Evolutionary conservation across 2,329 filamentous ascomycete genomes (phyloP), one percentile per base, ranked within the genome.

Genomic region (Ascochyta viciae-villosae): DNA sequence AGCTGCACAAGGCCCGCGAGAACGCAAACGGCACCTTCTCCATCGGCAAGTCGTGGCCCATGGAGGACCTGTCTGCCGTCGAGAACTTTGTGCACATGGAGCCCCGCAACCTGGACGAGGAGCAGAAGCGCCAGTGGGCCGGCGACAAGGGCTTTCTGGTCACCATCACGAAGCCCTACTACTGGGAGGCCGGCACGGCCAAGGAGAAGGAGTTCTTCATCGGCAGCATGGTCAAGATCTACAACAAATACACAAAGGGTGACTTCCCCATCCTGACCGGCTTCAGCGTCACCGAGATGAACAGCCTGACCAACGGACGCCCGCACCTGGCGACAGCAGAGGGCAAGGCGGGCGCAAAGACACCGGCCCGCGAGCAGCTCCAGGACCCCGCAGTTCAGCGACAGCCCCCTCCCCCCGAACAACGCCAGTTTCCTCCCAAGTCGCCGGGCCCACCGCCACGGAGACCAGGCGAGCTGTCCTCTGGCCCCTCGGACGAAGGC

Each of bases 161-260:
- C 46, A 95, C 89, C 1, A 85, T 99, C 26, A 89, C 90, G 24
- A 99, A 99, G 76, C 90, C 92, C 0, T 99, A 99, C 77, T 99
- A 95, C 76, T 99, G 95, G 95, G 87, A 96, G 76, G 92, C 95
- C 31, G 88, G 92, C 62, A 95, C 91, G 0, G 85, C 91, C 49
- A 97, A 97, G 79, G 95, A 99, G 78, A 98, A 97, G 82, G 94
- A 96, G 73, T 98, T 98, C 78, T 99, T 99, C 77, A 95, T 99
- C 69, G 92, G 91, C 31, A 97, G 93, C 76, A 79, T 98, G 65
- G 87, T 98, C 71, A 99, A 98, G 77, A 97, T 99, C 63, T 99
- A 91, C 75, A 88, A 88, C 67, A 99, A 98, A 77, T 99, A 98
- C 73, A 98, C 95, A 0, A 71, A 70, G 54, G 66, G 67, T 12